Evolutionary conservation across 140 eudicot genomes (phyloP).

Genomic region (Senecio squalidus): DNA sequence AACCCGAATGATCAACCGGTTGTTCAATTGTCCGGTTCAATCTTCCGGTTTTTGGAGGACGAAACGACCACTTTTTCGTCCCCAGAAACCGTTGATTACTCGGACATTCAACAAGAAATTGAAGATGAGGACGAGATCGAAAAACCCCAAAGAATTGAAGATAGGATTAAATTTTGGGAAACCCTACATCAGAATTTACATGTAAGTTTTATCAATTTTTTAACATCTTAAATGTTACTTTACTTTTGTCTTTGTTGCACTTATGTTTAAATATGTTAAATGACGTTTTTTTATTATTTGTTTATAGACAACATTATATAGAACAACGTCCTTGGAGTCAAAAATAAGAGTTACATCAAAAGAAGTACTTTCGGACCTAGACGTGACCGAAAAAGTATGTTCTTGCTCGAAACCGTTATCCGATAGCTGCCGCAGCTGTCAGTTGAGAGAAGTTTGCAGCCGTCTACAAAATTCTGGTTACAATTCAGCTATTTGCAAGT

Average conservation of each 20-base stretch:
- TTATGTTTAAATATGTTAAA: background rate
- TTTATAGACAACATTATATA: conserved; percentile 57
- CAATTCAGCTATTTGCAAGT: conserved; percentile 74
- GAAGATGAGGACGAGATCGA: conserved; percentile 35
- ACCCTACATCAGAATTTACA: conserved; percentile 53
- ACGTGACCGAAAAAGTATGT: conserved; percentile 42
- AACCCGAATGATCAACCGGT: conserved; percentile 28
- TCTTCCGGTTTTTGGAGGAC: conserved; percentile 67
- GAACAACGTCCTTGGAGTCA: conserved; percentile 67
- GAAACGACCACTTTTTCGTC: conserved; percentile 32
- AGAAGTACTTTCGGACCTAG: conserved; percentile 48
- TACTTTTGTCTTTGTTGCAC: background rate
- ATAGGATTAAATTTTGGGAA: conserved; percentile 67
- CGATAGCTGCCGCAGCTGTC: conserved; percentile 66
- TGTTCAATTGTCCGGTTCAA: conserved; percentile 53
- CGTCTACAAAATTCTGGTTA: conserved; percentile 58
- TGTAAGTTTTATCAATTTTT: conserved; percentile 26
- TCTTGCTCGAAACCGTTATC: conserved; percentile 40
- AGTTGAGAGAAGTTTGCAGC: conserved; percentile 54
- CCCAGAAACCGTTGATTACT: conserved; percentile 10
- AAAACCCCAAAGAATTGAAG: conserved; percentile 31
- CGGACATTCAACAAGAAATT: conserved; percentile 17
- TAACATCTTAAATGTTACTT: background rate
- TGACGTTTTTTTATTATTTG: background rate
- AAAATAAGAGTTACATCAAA: conserved; percentile 55